Percentiles rank a stretch among this genome's conserved stretches.
Conservation (phyloP, 805 yeast genomes). For the Priceomyces castillae region DNA sequence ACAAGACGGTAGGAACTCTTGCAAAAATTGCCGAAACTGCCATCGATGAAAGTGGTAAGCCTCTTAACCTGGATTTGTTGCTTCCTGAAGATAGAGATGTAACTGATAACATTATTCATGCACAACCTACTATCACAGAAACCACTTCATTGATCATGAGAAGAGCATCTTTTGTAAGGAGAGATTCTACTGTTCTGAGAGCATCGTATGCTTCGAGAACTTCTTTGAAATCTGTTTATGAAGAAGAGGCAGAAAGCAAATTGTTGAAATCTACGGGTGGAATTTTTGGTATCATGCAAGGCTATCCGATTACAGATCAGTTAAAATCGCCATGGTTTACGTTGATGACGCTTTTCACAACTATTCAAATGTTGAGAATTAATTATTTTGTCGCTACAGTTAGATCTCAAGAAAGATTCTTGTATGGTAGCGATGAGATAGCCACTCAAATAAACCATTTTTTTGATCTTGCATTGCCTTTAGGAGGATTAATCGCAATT, state of each 20-base stretch:
- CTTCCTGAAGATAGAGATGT: conserved; percentile 35
- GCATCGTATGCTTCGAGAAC: conserved; percentile 24
- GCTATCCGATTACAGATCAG: conserved; percentile 48
- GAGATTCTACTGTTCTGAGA: conserved; percentile 38
- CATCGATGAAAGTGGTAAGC: conserved; percentile 65
- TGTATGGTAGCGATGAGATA: conserved; percentile 46
- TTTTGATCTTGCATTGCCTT: conserved; percentile 82
- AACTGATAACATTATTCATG: conserved; percentile 2
- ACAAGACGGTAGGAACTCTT: conserved; percentile 66
- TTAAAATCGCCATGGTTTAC: conserved; percentile 70
- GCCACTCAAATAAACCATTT: conserved; percentile 66
- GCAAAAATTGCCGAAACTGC: conserved; percentile 73
- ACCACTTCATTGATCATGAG: conserved; percentile 39
- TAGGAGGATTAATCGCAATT: conserved; percentile 84
- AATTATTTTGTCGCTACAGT: conserved; percentile 92
- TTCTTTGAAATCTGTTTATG: conserved; percentile 60
- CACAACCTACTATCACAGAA: conserved; percentile 38
- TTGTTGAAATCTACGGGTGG: conserved; percentile 57
- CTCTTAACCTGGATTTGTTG: conserved; percentile 46
- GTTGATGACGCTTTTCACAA: conserved; percentile 73
- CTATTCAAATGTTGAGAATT: conserved; percentile 86
- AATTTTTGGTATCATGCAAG: conserved; percentile 78
- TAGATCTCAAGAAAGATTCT: conserved; percentile 73
- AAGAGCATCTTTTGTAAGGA: conserved; percentile 28
- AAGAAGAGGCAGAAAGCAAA: conserved; percentile 60